Conservation (phyloP, 495 filamentous ascomycete species). For the Penicillium verhagenii region DNA sequence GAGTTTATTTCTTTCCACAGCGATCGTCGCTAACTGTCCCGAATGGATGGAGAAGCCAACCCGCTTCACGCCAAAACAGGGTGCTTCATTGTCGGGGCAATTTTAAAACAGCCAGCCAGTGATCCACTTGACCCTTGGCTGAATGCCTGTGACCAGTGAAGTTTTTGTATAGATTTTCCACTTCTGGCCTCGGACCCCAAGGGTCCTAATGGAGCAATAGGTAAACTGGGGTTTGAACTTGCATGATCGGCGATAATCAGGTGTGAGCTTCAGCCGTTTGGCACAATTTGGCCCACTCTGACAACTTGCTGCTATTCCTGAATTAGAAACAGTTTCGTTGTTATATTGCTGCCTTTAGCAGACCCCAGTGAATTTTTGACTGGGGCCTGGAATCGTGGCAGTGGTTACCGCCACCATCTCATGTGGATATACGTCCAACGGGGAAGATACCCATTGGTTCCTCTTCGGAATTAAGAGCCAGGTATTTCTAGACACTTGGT, state of each 20-base stretch:
- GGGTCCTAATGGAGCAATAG: background rate
- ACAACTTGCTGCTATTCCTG: background rate
- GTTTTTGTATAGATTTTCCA: background rate
- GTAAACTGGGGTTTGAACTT: background rate
- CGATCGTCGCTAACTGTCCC: background rate
- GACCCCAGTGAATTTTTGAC: background rate
- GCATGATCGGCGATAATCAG: background rate
- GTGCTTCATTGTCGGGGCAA: background rate
- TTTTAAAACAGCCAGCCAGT: background rate
- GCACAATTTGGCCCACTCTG: background rate
- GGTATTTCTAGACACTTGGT: too few relatives aligned
- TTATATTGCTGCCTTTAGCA: slow-evolving; percentile 1
- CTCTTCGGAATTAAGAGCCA: background rate
- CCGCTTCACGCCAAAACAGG: too few relatives aligned
- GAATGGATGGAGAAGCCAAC: background rate
- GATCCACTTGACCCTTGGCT: background rate
- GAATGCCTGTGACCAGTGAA: background rate
- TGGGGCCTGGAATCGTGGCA: background rate
- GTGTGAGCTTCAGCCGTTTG: background rate
- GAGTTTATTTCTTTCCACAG: background rate
- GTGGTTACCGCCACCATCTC: background rate
- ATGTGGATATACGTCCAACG: background rate
- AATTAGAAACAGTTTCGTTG: background rate
- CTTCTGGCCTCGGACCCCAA: background rate
- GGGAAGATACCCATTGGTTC: background rate